Evolutionary conservation across 2,329 filamentous ascomycete species (phyloP), one percentile per base, ranked within the genome.

Genomic region (Talaromyces sp.): DNA sequence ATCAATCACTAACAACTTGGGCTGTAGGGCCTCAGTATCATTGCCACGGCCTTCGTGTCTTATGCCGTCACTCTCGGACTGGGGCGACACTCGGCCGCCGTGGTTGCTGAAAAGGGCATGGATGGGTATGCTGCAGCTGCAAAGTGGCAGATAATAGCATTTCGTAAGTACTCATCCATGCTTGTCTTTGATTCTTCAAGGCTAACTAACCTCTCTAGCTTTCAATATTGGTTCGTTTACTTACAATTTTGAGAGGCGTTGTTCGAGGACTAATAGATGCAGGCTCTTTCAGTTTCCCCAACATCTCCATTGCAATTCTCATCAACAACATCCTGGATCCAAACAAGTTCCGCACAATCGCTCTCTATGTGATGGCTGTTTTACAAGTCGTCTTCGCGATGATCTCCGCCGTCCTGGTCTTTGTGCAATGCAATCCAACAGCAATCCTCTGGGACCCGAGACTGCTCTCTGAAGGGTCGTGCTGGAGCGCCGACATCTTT

Each of bases 251-350:
- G 43, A 47, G 43, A 47, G 19, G 24, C 9, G 2, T 11, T 47
- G 19, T 7, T 13, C n/a, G n/a, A 22, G 7, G n/a, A 47, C 43
- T 47, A 13, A 27, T 3, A 35, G n/a, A 63, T 41, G 8, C 19
- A 69, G 68, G 67, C 5, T 62, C 71, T 22, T 74, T 70, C 59
- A 73, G 71, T 61, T 73, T 73, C 47, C 72, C 72, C 37, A 73
- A 73, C 62, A 72, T 73, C 59, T 69, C 70, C 16, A 73, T 73
- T 65, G 67, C 72, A 7, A 72, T 73, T 22, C 68, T 73, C 16
- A 66, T 73, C 41, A 67, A 64, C 22, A 59, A 72, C 43, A 67
- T 74, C 3, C 69, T 74, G 1, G 72, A 73, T 47, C 72, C 70
- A 7, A 71, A 73, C 43, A 61, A 63, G 3, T 52, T 64, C 3